Base-by-base conservation (phyloP, 768 basidiomycete genomes). In the Lepiota subincarnata region DNA sequence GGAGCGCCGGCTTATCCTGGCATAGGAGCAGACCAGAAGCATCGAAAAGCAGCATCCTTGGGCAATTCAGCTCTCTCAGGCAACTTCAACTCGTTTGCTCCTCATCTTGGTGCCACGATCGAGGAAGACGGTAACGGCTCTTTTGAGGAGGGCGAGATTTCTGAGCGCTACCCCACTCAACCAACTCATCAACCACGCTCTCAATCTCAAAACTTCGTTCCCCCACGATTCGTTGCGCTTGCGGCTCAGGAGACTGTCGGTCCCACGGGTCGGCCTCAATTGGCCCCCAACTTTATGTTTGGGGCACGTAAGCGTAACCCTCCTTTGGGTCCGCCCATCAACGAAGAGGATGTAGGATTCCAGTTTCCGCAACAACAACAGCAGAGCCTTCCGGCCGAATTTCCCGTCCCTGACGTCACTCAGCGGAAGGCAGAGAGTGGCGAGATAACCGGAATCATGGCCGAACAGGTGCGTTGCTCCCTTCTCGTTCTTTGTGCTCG, bases 231-330 rank as follows among this genome's bases (percentile, higher is more conserved):
- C 64, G 89, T 86, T 14, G 89, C 84, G 51, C 76, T 86, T 60
- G 89, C 84, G 36, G 83, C 80, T 34, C 87, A 85, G 60, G 80
- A 89, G 57, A 40, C 73, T 53, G 61, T 87, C 46, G 85, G 89
- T 28, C 82, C 89, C 13, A 80, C 86, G 24, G 87, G 90, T 41
- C 84, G 92, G 57, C 92, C 92, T 36, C 92, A 94, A 65, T 81
- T 95, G 36, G 91, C 92, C 10, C 92, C 92, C n/a, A 77, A 78
- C 45, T 96, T 97, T 70, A 92, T 87, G 78, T 97, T 95, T 67
- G 94, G 92, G 45, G 82, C 84, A 52, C 73, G 83, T 22, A 83
- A 79, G 63, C 74, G 76, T 37, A 70, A 74, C 34, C 71, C 76
- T 20, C 76, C 80, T 11, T 75, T 87, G 70, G 87, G 82, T 3